A percentile compares a stretch with the other conserved stretches of the same genome.
Conservation (phyloP, 371 early-diverging fungal species). For the Mortierella sp. region DNA sequence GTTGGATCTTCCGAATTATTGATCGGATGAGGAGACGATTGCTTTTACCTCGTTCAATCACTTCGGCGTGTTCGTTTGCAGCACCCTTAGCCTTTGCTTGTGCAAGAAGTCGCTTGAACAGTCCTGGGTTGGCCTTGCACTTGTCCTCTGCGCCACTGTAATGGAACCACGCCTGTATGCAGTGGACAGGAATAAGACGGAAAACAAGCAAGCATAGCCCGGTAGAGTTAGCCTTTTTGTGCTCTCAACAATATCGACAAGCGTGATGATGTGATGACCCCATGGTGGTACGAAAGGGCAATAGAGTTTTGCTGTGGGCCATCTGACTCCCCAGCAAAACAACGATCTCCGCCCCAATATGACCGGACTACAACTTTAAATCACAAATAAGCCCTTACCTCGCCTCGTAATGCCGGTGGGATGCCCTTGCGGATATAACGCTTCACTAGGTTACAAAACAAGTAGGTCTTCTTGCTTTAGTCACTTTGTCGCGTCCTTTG, state of each 20-base stretch:
- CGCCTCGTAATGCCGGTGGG: conserved; percentile 78
- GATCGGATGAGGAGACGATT: background rate
- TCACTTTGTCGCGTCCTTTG: too few species aligned
- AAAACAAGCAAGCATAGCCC: too few species aligned
- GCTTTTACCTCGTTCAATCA: conserved; percentile 75
- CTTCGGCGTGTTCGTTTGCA: conserved; percentile 75
- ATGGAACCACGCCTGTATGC: conserved; percentile 78
- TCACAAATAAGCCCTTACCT: conserved; percentile 59
- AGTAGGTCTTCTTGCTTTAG: too few species aligned
- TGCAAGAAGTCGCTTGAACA: conserved; percentile 67
- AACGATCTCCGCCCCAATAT: too few species aligned
- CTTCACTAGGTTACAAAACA: conserved; percentile 65
- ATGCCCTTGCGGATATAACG: conserved; percentile 88
- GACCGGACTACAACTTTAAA: too few species aligned
- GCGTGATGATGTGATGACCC: too few species aligned
- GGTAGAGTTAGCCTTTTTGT: too few species aligned
- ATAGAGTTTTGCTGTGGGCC: conserved; percentile 9
- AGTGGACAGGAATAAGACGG: background rate
- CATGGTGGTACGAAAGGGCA: conserved; percentile 2
- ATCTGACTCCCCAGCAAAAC: too few species aligned
- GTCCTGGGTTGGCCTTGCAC: conserved; percentile 66
- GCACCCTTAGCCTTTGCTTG: conserved; percentile 64
- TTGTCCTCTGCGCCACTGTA: conserved; percentile 86
- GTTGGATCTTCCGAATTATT: too few species aligned
- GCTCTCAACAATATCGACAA: too few species aligned